Evolutionary conservation across 169 alveolate species (phyloP), one percentile per base, ranked within the genome.

Genomic region (Plasmodium reichenowi): DNA sequence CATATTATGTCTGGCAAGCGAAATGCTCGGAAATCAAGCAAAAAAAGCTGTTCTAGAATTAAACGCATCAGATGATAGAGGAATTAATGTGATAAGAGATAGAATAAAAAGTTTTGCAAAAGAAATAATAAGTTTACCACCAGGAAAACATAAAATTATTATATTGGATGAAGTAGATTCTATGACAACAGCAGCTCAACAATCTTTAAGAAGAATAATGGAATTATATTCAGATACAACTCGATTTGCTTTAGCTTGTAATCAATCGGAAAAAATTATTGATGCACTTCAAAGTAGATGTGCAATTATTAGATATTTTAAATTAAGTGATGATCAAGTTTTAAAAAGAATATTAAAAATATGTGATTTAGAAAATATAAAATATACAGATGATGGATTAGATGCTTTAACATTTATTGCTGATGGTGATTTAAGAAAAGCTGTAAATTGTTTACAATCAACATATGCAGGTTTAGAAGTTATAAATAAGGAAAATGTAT

Each of bases 11-110:
- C 93, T 99, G 89, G 99, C 99, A 6, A 95, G 98, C 72, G 97
- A 96, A 91, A 93, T 98, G 96, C 96, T 99, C 47, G 98, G 99
- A 20, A 43, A 45, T 67, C 95, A 92, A 75, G 93, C 93, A 71
- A 95, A 94, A 88, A 95, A 95, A 76, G 99, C 99, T 22, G 99
- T 97, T 48, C 91, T 98, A 60, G 99, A 99, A 94, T 95, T 98
- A 64, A 99, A 99, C 83, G 99, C 99, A 17, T 98, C 99, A 3
- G 99, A 99, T 89, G 99, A 98, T 83, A 92, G 99, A 86, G 99
- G 99, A 7, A 98, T 99, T 26, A 99, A 98, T 58, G 99, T 98
- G 2, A 99, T 99, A 45, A 94, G 99, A 60, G 99, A 98, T 73
- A 97, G 96, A 92, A 98, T 99, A 64, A 99, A 99, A 93, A 94